Percentiles rank a stretch among this genome's conserved stretches.
phyloP scores from a whole-genome alignment of 345 rosid genomes.

The Sapria himalayana region DNA sequence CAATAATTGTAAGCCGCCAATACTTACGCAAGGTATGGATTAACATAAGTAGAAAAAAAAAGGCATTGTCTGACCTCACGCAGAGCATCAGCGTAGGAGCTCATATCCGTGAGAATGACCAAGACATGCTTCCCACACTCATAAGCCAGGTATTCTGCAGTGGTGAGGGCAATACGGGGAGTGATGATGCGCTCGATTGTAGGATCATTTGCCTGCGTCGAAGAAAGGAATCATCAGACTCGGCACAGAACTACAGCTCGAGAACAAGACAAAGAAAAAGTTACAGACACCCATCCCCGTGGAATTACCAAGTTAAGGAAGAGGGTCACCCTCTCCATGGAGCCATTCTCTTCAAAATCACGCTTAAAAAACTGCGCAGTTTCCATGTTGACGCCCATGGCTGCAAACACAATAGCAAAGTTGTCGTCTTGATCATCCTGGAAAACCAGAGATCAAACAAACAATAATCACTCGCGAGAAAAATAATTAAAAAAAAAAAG shows the following conservation, averaged over 20 bases:
- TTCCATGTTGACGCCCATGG: slow-evolving; percentile 99
- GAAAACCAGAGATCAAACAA: slow-evolving; percentile 6
- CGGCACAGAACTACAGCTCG: background rate
- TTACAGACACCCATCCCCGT: background rate
- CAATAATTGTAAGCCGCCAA: no score
- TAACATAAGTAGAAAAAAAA: background rate
- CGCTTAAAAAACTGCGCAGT: slow-evolving; percentile 96
- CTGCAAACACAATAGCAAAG: slow-evolving; percentile 95
- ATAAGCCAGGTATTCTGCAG: slow-evolving; percentile 93
- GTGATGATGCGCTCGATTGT: slow-evolving; percentile 94
- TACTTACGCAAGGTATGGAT: no score
- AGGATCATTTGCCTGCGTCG: slow-evolving; percentile 75
- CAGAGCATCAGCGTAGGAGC: slow-evolving; percentile 97
- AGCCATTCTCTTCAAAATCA: slow-evolving; percentile 94
- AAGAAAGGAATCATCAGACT: slow-evolving; percentile 1
- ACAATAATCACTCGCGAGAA: background rate
- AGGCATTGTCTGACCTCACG: slow-evolving; percentile 45
- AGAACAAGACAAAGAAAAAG: background rate
- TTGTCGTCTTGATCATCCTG: slow-evolving; percentile 82
- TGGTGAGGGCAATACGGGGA: slow-evolving; percentile 87
- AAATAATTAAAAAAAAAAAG: background rate
- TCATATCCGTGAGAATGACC: slow-evolving; percentile 90
- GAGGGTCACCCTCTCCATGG: slow-evolving; percentile 95
- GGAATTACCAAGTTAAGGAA: slow-evolving; percentile 60
- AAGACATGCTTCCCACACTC: slow-evolving; percentile 97